Evolutionary conservation across 2,329 filamentous ascomycete species (phyloP), one percentile per base, ranked within the genome.

Genomic region (Byssothecium circinans): DNA sequence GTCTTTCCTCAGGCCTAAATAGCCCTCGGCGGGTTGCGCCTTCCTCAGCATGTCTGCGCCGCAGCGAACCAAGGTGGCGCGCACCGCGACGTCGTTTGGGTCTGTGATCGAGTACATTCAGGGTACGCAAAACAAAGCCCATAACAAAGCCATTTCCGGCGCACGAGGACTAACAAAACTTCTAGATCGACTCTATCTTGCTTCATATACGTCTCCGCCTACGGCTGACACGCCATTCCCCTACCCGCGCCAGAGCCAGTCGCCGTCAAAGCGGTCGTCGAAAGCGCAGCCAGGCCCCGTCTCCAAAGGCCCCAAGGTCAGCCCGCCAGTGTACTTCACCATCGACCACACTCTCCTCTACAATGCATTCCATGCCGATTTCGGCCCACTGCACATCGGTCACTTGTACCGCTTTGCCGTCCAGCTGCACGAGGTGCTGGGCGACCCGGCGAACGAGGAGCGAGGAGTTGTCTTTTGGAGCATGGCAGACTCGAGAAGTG

Each of bases 321-420:
- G 75, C 41, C 75, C 85, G 45, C 94, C 94, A 1, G 91, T 89
- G 69, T 99, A 97, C 76, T 99, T 99, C 74, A 92, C 90, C 41
- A 86, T 97, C 58, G 94, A 99, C 69, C 89, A 95, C 68, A 87
- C 80, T 33, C 84, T 99, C 36, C 81, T 96, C 38, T 99, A 99
- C 80, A 99, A 99, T 72, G 91, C 92, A 25, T 99, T 99, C 74
- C 91, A 97, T 75, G 91, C 95, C 65, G 94, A 99, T 75, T 99
- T 99, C 72, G 94, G 94, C 63, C 94, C 94, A 64, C 79, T 99
- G 50, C 94, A 99, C 77, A 95, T 99, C 60, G 94, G 94, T 20
- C 94, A 99, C 71, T 78, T 99, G 33, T 99, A 97, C 78, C 84
- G 94, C 54, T 99, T 97, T 71, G 92, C 94, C 4, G 88, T 97